Base-by-base conservation (phyloP, 2,329 filamentous ascomycete genomes). In the Sporothrix curviconia region DNA sequence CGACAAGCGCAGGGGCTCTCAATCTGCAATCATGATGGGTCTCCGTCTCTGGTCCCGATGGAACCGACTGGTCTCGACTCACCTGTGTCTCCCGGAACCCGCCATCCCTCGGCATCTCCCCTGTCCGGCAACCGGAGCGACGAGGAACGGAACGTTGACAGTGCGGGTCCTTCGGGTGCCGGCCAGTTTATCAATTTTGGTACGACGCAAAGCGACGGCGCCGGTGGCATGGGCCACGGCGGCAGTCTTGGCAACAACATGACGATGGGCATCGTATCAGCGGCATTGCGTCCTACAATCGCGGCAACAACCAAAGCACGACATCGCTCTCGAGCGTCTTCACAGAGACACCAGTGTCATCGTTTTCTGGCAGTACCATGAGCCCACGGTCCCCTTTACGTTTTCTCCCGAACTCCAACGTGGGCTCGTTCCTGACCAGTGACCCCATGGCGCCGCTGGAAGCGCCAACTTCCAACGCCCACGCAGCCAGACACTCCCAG, bases 401-500 rank as follows among this genome's bases (percentile, higher is more conserved):
- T 90, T 94, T 68, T 89, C 87, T 0, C 87, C 90, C 1, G 86
- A n/a, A 94, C 62, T 79, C 84, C 12, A 84, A 84, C 58, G 78
- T 79, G 3, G 86, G 85, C 55, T 81, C 83, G 1, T 94, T 92
- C 67, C 65, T 74, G 24, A 58, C 69, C 0, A 62, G 71, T 42
- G 76, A 79, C 40, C 70, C 71, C 30, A 68, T 71, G 36, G 64
- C 74, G 8, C 69, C 70, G 4, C 66, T 67, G 5, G 73, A 32
- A 67, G 66, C 57, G 73, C 76, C 55, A 83, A 82, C 65, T 84
- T 86, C 63, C 86, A 87, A 65, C 81, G 90, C 57, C 89, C 89
- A n/a, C 81, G 90, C 66, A 94, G 89, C 69, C 90, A 95, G 70
- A 95, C 90, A 0, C 91, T 95, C 62, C 90, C 91, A 1, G 84